Evolutionary conservation across 2,329 filamentous ascomycete genomes (phyloP).

Genomic region (Colletotrichum echinochloae): DNA sequence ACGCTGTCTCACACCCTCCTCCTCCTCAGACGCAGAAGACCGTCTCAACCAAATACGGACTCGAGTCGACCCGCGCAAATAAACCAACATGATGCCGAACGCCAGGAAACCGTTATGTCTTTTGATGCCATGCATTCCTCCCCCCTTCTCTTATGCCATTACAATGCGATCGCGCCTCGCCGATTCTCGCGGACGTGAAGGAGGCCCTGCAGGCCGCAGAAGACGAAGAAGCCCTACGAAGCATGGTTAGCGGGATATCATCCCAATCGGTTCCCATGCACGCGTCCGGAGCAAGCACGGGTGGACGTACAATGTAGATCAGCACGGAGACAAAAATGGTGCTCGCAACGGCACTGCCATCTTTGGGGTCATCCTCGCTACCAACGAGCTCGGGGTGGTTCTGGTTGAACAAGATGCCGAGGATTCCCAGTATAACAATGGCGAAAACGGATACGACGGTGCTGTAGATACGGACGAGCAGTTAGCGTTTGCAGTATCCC

Average conservation of each 20-base stretch:
- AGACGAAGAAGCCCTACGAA: slow-evolving; percentile 83
- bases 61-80: slow-evolving; percentile 16
- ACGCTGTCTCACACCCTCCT: background rate
- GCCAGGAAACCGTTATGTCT: slow-evolving; percentile 38
- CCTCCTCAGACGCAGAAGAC: background rate
- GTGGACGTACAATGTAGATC: slow-evolving; percentile 84
- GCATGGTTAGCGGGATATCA: background rate
- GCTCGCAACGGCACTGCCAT: slow-evolving; percentile 82
- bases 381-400: slow-evolving; percentile 89
- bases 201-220: slow-evolving; percentile 90
- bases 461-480: slow-evolving; percentile 60
- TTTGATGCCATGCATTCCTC: slow-evolving; percentile 33
- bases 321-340: slow-evolving; percentile 90
- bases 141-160: slow-evolving; percentile 43
- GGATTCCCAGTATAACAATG: slow-evolving; percentile 72
- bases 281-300: background rate
- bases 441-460: slow-evolving; percentile 76
- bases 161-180: slow-evolving; percentile 85
- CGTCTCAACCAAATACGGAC: slow-evolving; percentile 15
- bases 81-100: slow-evolving; percentile 38
- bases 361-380: slow-evolving; percentile 74
- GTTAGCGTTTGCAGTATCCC: slow-evolving; percentile 11
- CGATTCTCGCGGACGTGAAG: slow-evolving; percentile 86
- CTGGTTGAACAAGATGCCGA: slow-evolving; percentile 79
- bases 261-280: background rate